Evolutionary conservation across 108 stramenopile species (phyloP).

Genomic region (Schizochytrium sp.): DNA sequence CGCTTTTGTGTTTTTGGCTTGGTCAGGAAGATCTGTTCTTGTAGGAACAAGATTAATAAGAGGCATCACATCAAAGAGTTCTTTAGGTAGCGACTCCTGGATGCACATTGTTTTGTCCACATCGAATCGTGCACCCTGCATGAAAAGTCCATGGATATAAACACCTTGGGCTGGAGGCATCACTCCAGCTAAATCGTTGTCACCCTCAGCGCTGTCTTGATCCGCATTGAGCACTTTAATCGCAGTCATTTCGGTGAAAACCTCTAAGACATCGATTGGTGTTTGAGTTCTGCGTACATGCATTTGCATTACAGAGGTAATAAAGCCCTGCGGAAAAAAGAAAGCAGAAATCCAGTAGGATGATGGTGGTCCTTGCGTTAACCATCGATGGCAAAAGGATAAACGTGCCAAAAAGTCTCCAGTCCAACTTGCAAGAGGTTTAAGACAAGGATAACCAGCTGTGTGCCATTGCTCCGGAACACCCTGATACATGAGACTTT

Average conservation of each 20-base stretch:
- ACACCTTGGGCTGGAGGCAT: constrained; percentile 71
- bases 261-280: constrained; percentile 70
- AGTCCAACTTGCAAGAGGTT: constrained; percentile 73
- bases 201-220: background rate
- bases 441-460: constrained; percentile 76
- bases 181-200: background rate
- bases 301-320: constrained; percentile 75
- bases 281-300: constrained; percentile 72
- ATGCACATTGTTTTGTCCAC: constrained; percentile 61
- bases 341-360: constrained; percentile 75
- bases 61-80: constrained; percentile 72
- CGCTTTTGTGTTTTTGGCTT: background rate
- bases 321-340: constrained; percentile 80
- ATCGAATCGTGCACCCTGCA: constrained; percentile 78
- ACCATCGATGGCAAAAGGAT: constrained; percentile 68
- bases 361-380: constrained; percentile 70
- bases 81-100: constrained; percentile 67
- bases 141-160: constrained; percentile 76
- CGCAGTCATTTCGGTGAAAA: constrained; percentile 67
- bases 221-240: constrained; percentile 60
- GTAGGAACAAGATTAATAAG: constrained; percentile 72
- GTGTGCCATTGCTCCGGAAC: constrained; percentile 74
- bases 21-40: constrained; percentile 54
- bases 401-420: constrained; percentile 72
- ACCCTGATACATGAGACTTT: constrained; percentile 71